Base-by-base conservation (phyloP, 495 filamentous ascomycete species). In the Jackrogersella multiformis region DNA sequence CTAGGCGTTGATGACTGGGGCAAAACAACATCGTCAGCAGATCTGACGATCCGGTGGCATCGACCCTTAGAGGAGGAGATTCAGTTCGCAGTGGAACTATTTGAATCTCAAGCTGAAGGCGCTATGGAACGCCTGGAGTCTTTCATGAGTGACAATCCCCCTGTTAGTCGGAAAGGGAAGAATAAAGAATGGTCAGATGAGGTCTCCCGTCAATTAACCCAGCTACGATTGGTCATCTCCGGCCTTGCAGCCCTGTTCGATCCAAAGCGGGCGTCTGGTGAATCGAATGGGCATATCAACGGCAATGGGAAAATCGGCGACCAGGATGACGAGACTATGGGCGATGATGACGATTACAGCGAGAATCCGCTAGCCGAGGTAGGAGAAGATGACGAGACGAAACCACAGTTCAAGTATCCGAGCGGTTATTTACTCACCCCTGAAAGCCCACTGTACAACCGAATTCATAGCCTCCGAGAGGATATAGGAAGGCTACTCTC, bases 151-250 rank as follows among this genome's bases (percentile, higher is more conserved):
- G 89, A 92, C 34, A 86, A 87, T 28, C 92, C 94, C 4, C 89
- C 84, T n/a, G 88, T 97, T 26, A 97, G 94, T 76, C 85, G 94
- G 41, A 93, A 96, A 69, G 95, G 95, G 41, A 96, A 91, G 72
- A 95, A 94, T 53, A 98, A 98, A 76, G 94, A 96, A 68, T 99
- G 95, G 95, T 97, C 94, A 0, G 95, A 99, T 77, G 96, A 98
- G 76, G 89, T 97, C 28, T 92, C 93, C 3, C 81, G 95, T 58
- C 96, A 96, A 74, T 77, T 99, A 45, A 89, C 92, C 2, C 89
- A 97, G 46, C 79, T 98, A 15, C 84, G 94, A 58, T 84, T 99
- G 32, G 83, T 96, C 24, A 83, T 97, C 52, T 96, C 93, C 10
- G 95, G 95, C 36, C 86, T 97, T 8, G 91, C 94, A 7, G 86